Evolutionary conservation across 352 stramenopile species (phyloP).

Genomic region (Pythium oligandrum): DNA sequence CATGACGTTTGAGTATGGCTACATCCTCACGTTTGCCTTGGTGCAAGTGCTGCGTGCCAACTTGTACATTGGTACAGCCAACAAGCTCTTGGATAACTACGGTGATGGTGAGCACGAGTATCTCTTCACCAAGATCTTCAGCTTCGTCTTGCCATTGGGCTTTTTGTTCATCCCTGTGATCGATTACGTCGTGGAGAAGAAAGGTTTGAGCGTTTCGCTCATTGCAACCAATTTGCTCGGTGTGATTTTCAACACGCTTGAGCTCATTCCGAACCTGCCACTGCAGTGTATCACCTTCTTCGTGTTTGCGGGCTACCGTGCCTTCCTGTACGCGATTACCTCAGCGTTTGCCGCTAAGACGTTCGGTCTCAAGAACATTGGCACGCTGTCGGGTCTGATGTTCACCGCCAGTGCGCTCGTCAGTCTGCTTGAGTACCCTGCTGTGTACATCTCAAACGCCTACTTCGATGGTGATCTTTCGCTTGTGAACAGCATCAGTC

Average conservation of each 20-base stretch:
- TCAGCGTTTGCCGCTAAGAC: slow-evolving; percentile 76
- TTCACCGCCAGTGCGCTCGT: slow-evolving; percentile 66
- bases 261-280: slow-evolving; percentile 46
- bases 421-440: slow-evolving; percentile 63
- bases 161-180: slow-evolving; percentile 78
- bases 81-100: slow-evolving; percentile 74
- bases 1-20: slow-evolving; percentile 63
- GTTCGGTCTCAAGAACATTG: slow-evolving; percentile 72
- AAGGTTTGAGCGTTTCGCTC: slow-evolving; percentile 46
- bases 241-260: slow-evolving; percentile 53
- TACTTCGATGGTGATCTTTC: slow-evolving; percentile 48
- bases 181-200: slow-evolving; percentile 64
- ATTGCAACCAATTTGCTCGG: slow-evolving; percentile 59
- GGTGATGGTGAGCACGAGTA: slow-evolving; percentile 49
- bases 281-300: slow-evolving; percentile 63
- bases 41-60: slow-evolving; percentile 70
- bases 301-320: slow-evolving; percentile 65
- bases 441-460: slow-evolving; percentile 50
- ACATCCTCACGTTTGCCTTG: slow-evolving; percentile 50
- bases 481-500: slow-evolving; percentile 33
- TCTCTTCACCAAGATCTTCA: slow-evolving; percentile 75
- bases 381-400: slow-evolving; percentile 65
- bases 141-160: slow-evolving; percentile 64
- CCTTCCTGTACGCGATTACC: slow-evolving; percentile 75
- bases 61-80: slow-evolving; percentile 74